Conservation (phyloP, 2,329 filamentous ascomycete genomes). For the Trichoderma aggressivum region DNA sequence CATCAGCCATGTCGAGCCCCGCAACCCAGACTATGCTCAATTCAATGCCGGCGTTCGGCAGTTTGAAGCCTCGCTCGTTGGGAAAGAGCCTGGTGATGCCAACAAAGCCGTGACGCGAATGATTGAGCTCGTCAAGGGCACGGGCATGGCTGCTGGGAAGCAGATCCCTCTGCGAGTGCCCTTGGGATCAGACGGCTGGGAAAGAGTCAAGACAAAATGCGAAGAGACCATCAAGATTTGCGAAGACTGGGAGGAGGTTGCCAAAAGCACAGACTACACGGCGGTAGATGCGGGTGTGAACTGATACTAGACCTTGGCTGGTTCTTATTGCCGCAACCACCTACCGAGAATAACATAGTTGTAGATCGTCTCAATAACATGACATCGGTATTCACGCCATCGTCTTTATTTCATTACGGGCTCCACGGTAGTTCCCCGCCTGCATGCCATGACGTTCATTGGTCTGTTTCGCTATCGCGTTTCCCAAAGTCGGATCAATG, state of each 20-base stretch:
- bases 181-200: constrained; percentile 52
- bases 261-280: constrained; percentile 44
- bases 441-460: too few species aligned
- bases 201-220: constrained; percentile 46
- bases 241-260: constrained; percentile 48
- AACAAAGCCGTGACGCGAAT: constrained; percentile 47
- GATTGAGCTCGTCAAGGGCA: constrained; percentile 53
- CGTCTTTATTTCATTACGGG: too few species aligned
- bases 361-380: background rate
- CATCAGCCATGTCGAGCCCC: constrained; percentile 28
- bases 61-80: constrained; percentile 21
- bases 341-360: background rate
- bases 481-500: too few species aligned
- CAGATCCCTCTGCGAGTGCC: constrained; percentile 46
- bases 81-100: constrained; percentile 48
- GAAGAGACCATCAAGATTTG: constrained; percentile 46
- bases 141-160: constrained; percentile 32
- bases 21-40: constrained; percentile 27
- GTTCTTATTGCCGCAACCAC: background rate
- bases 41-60: constrained; percentile 30
- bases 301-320: background rate
- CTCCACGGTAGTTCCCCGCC: too few species aligned
- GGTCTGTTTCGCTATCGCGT: too few species aligned
- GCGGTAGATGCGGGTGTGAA: background rate
- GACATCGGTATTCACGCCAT: background rate